Conservation (phyloP, 257 asterid species). For the Ilex asprella region DNA sequence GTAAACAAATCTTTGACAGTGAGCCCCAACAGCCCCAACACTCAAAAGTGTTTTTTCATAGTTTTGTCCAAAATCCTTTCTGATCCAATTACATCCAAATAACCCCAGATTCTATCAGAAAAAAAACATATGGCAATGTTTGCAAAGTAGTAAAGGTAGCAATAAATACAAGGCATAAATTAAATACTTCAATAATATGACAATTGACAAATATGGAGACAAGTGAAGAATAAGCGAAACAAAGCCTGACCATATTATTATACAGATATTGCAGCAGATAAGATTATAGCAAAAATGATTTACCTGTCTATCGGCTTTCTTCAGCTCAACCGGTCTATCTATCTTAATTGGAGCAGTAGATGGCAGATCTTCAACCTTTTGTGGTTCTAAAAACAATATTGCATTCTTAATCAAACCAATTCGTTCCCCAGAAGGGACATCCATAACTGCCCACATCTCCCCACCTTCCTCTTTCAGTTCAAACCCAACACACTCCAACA, state of each 20-base stretch:
- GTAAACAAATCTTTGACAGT: no score
- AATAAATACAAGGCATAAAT: not conserved
- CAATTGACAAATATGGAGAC: no score
- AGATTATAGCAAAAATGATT: not conserved
- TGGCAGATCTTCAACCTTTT: conserved; percentile 34
- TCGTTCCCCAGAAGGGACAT: conserved; percentile 42
- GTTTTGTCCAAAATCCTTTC: no score
- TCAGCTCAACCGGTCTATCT: conserved; percentile 40
- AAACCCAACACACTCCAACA: conserved; percentile 75
- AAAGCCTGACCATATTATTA: not conserved
- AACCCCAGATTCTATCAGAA: no score
- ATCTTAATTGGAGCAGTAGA: conserved; percentile 32
- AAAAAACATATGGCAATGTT: no score
- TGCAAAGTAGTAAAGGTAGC: no score
- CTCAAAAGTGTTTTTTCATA: no score
- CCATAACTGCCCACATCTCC: conserved; percentile 88
- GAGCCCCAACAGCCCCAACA: no score
- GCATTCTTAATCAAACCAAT: conserved; percentile 45
- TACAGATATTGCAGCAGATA: not conserved
- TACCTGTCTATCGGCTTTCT: conserved; percentile 86
- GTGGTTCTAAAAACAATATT: conserved; percentile 47
- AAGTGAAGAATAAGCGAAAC: not conserved
- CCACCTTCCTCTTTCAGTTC: conserved; percentile 67
- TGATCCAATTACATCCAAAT: no score
- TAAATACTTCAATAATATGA: no score